A percentile compares a stretch with the other conserved stretches of the same genome.
These are phyloP conservation scores for Backusella circina DNA, from an alignment of 192 early-diverging fungal species.

Conservation along the genomic window DNA sequence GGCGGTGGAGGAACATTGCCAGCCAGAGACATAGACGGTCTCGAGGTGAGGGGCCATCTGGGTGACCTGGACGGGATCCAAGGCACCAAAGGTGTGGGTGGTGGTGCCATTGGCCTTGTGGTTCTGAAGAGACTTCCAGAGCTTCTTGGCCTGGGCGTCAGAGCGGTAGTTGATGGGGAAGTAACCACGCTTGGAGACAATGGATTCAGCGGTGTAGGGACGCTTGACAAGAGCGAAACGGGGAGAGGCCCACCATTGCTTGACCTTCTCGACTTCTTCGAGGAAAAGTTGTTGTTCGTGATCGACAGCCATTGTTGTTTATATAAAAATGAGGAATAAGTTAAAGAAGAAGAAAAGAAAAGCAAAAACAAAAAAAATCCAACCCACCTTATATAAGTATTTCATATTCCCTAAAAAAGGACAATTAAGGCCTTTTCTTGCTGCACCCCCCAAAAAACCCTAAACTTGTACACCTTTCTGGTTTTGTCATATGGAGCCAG, in stretches of 20 bases:
- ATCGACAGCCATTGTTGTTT: slow-evolving; percentile 27
- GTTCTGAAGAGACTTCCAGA: slow-evolving; percentile 79
- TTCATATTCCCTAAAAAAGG: neutral
- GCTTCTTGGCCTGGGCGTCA: slow-evolving; percentile 90
- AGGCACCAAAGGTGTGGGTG: slow-evolving; percentile 91
- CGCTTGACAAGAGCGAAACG: slow-evolving; percentile 84
- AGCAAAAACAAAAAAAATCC: neutral
- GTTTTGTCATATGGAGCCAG: neutral
- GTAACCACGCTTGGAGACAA: slow-evolving; percentile 90
- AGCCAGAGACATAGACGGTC: slow-evolving; percentile 96
- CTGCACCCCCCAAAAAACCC: neutral
- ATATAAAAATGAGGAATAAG: neutral
- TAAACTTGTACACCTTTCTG: neutral
- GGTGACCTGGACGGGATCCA: slow-evolving; percentile 92
- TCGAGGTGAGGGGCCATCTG: slow-evolving; percentile 98
- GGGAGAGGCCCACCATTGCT: slow-evolving; percentile 83
- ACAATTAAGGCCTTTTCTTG: neutral
- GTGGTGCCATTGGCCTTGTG: slow-evolving; percentile 80
- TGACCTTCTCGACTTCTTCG: slow-evolving; percentile 78
- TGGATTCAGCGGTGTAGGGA: slow-evolving; percentile 81
- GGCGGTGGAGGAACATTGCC: slow-evolving; percentile 97
- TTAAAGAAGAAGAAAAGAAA: slow-evolving; percentile 8
- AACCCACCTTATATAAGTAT: neutral
- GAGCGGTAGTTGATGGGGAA: slow-evolving; percentile 76
- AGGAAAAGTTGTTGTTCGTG: slow-evolving; percentile 77